A percentile compares a stretch with the other conserved stretches of the same genome.
Conservation (phyloP, 139 green algal genomes). For the Chlamydomonas sp. region DNA sequence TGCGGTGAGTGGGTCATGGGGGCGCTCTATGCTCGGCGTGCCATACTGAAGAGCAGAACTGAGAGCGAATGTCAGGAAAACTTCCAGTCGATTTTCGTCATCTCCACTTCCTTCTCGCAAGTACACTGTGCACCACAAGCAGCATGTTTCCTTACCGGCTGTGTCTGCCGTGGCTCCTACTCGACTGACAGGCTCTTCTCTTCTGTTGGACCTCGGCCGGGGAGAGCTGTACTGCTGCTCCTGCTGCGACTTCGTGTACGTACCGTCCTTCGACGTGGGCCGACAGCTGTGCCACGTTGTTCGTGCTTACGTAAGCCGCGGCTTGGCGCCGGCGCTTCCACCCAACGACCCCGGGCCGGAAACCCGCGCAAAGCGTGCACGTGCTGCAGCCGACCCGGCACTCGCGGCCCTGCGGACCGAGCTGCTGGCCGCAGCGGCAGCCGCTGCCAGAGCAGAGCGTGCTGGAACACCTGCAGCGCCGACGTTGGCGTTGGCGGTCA, state of each 20-base stretch:
- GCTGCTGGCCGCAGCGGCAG: neutral
- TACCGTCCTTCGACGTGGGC: constrained; percentile 65
- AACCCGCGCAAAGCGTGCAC: constrained; percentile 19
- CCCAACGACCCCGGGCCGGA: constrained; percentile 34
- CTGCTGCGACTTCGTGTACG: constrained; percentile 82
- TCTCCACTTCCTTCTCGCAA: too few relatives aligned
- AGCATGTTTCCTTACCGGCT: neutral
- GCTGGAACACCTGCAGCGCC: neutral
- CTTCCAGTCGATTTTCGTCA: too few relatives aligned
- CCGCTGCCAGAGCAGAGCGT: neutral
- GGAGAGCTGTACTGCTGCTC: constrained; percentile 78
- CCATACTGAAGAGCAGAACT: neutral
- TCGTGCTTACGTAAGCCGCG: constrained; percentile 10
- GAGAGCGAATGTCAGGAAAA: too few relatives aligned
- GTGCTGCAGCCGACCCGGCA: neutral
- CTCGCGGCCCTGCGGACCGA: neutral
- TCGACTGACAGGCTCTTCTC: neutral
- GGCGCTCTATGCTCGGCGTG: neutral
- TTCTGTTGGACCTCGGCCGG: constrained; percentile 63
- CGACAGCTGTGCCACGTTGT: constrained; percentile 40
- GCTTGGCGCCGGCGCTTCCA: constrained; percentile 18
- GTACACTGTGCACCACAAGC: too few relatives aligned
- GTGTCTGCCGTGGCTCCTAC: neutral
- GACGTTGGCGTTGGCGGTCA: neutral
- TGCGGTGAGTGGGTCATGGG: constrained; percentile 12